These are phyloP conservation scores for Lepiota subincarnata DNA, from an alignment of 768 basidiomycete species.

Conservation along the genomic window DNA sequence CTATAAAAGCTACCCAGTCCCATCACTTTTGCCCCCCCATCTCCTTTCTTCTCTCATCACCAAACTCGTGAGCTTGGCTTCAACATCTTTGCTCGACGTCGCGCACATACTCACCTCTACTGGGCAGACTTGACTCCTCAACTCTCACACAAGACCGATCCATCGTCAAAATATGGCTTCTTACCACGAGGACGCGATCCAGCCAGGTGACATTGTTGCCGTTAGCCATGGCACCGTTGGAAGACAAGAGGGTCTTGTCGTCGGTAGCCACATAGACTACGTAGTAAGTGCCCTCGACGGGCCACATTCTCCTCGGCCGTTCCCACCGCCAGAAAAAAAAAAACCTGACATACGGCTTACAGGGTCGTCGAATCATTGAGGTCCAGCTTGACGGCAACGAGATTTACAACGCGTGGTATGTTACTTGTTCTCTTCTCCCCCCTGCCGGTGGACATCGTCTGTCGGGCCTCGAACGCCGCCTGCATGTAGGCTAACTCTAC, in stretches of 20 bases:
- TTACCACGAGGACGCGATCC: constrained; percentile 14
- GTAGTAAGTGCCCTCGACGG: constrained; percentile 40
- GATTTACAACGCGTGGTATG: constrained; percentile 64
- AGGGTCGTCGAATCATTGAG: constrained; percentile 83
- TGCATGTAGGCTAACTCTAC: background rate
- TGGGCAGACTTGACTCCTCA: background rate
- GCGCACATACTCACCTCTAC: constrained; percentile 1
- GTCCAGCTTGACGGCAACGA: constrained; percentile 69
- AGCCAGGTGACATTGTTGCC: constrained; percentile 82
- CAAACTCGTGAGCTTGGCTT: constrained; percentile 12
- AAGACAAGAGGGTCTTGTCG: constrained; percentile 73
- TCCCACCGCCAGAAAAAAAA: background rate
- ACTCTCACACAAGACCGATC: constrained; percentile 4
- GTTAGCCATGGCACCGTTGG: constrained; percentile 62
- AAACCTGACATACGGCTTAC: constrained; percentile 7
- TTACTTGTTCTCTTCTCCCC: background rate
- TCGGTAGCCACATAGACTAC: constrained; percentile 70
- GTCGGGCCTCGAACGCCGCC: background rate
- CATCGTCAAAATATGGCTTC: constrained; percentile 13
- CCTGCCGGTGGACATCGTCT: background rate
- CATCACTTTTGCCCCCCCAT: constrained; percentile 12
- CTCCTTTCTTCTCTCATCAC: constrained; percentile 16
- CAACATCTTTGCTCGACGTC: constrained; percentile 1
- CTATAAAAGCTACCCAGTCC: constrained; percentile 20
- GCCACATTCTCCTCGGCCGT: background rate